Evolutionary conservation across 2,329 filamentous ascomycete species (phyloP), one percentile per base, ranked within the genome.

Genomic region (Neofusicoccum laricinum): DNA sequence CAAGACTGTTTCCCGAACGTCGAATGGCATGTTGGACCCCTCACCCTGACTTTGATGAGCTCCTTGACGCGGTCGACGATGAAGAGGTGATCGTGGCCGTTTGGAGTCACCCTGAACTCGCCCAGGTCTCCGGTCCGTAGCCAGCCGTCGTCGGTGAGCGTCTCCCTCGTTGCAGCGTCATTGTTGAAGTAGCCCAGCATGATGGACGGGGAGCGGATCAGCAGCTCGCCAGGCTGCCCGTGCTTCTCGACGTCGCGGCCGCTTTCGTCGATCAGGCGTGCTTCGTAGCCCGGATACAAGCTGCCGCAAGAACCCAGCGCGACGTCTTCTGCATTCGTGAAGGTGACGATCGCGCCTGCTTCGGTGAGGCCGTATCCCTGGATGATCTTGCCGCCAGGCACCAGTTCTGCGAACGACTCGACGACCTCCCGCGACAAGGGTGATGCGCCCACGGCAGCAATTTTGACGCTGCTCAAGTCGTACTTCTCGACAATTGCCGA

Each of bases 181-280:
- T 90, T 91, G 49, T 83, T 81, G 88, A 90, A 94, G 75, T 95
- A 96, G 4, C 90, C 88, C 65, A 85, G 86, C 84, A 92, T 89
- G 46, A 94, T 78, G 36, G 86, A 90, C 1, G 90, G 91, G 0
- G 85, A 90, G 0, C 85, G 82, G 5, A 94, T 80, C 86, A 88
- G 92, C 19, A 95, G 79, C 76, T 94, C 90, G 32, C 91, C 91
- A 2, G 45, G 17, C 45, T 48, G 62, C 82, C 79, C 71, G 86
- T 41, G 0, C 81, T 83, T n/a, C 71, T 67, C 2, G 66, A 85
- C 80, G 67, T 86, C 83, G 32, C 70, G 72, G 4, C 84, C 85
- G 43, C 85, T 82, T 1, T 86, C 83, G 64, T 84, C 83, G 71
- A 93, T 83, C 65, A 95, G 82, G 72, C 86, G 88, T 1, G 85